Evolutionary conservation across 495 filamentous ascomycete genomes (phyloP).

Genomic region (Hypoxylon fragiforme): DNA sequence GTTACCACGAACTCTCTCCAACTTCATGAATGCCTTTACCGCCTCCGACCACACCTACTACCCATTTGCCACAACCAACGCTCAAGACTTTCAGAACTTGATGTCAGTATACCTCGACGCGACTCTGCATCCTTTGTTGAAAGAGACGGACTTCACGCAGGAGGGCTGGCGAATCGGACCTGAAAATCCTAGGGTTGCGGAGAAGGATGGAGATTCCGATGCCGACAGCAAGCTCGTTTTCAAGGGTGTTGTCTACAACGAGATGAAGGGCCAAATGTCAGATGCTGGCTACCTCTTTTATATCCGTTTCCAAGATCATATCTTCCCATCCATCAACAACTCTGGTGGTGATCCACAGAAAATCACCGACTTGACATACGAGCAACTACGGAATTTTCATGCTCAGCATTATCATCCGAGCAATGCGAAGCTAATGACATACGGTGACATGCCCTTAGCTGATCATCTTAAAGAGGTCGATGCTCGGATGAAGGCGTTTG

Average conservation of each 20-base stretch:
- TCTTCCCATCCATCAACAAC: slow-evolving; percentile 91
- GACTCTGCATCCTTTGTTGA: slow-evolving; percentile 84
- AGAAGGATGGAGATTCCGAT: slow-evolving; percentile 42
- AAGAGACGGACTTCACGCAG: slow-evolving; percentile 88
- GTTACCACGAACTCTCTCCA: slow-evolving; percentile 93
- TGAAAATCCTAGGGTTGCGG: slow-evolving; percentile 69
- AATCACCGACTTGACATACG: slow-evolving; percentile 91
- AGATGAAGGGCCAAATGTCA: slow-evolving; percentile 99
- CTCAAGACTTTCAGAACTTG: slow-evolving; percentile 91
- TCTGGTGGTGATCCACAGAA: slow-evolving; percentile 94
- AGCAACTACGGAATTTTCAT: slow-evolving; percentile 84
- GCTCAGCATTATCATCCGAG: slow-evolving; percentile 93
- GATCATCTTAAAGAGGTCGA: slow-evolving; percentile 80
- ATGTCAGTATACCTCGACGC: slow-evolving; percentile 97
- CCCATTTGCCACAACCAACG: slow-evolving; percentile 97
- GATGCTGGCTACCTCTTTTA: slow-evolving; percentile 96
- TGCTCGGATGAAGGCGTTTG: slow-evolving; percentile 69
- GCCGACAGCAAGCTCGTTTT: slow-evolving; percentile 73
- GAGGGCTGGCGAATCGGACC: slow-evolving; percentile 97
- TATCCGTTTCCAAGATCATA: slow-evolving; percentile 89
- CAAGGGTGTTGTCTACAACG: slow-evolving; percentile 98
- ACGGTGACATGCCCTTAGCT: slow-evolving; percentile 85
- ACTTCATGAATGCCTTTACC: slow-evolving; percentile 99
- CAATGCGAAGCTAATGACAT: slow-evolving; percentile 92
- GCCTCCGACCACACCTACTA: slow-evolving; percentile 96